Conservation (phyloP, 257 asterid genomes). For the Phtheirospermum japonicum region DNA sequence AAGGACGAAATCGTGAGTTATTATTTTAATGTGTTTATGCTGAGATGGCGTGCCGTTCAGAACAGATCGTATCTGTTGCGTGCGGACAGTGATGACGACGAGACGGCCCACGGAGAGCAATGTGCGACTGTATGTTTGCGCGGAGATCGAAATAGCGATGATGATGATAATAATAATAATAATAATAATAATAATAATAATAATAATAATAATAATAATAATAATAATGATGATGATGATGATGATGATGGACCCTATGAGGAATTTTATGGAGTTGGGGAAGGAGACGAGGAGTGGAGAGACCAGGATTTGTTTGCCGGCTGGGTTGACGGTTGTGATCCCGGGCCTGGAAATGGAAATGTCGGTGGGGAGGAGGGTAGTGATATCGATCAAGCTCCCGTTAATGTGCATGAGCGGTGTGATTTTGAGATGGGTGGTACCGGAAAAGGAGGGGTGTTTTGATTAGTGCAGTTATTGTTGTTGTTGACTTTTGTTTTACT, state of each 20-base stretch:
- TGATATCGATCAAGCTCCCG: constrained; percentile 5
- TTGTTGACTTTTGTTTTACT: not conserved
- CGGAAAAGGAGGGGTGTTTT: not conserved
- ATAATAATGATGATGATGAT: constrained; percentile 43
- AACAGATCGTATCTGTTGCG: constrained; percentile 48
- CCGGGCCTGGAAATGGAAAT: constrained; percentile 25
- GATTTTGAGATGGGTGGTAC: constrained; percentile 8
- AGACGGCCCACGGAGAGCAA: constrained; percentile 24
- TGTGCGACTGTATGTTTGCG: constrained; percentile 35
- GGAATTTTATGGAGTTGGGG: constrained; percentile 29
- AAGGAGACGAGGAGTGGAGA: constrained; percentile 40
- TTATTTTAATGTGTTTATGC: constrained; percentile 75
- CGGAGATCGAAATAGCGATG: constrained; percentile 41
- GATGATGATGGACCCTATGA: not conserved
- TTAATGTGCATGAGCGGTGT: constrained; percentile 6
- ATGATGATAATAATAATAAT: constrained; percentile 7
- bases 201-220: not conserved
- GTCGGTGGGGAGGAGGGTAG: constrained; percentile 8
- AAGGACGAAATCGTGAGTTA: constrained; percentile 63
- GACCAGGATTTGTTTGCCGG: constrained; percentile 33
- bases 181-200: constrained; percentile 38
- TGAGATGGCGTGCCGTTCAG: constrained; percentile 57
- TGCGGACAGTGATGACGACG: constrained; percentile 76
- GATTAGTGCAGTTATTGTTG: too few species aligned
- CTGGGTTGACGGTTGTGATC: constrained; percentile 25